phyloP scores from a whole-genome alignment of 148 eudicot species.

The Polygonum aviculare region DNA sequence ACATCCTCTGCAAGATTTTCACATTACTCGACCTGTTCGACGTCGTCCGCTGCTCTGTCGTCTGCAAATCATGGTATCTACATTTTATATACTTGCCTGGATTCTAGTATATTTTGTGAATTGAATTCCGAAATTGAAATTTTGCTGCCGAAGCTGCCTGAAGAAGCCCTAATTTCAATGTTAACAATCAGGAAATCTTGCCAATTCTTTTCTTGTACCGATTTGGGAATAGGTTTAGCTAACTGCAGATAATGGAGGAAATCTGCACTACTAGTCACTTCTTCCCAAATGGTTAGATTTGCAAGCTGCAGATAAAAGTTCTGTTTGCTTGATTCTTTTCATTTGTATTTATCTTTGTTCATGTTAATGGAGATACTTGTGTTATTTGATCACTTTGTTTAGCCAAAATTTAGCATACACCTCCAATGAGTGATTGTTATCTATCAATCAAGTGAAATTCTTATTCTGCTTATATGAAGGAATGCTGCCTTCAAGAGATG shows the following conservation, averaged over 20 bases:
- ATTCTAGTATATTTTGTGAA: background rate
- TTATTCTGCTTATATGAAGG: slow-evolving; percentile 30
- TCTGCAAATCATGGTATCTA: slow-evolving; percentile 66
- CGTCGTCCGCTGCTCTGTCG: slow-evolving; percentile 65
- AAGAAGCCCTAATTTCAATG: background rate
- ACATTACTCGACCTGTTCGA: slow-evolving; percentile 55
- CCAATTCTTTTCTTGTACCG: background rate
- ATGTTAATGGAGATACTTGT: background rate
- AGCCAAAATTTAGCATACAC: background rate
- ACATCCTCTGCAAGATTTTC: slow-evolving; percentile 45
- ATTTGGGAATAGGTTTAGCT: background rate
- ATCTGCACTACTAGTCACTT: background rate
- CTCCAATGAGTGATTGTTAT: background rate
- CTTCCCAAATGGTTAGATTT: background rate
- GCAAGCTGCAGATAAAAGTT: background rate
- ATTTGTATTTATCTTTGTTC: background rate
- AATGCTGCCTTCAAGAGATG: slow-evolving; percentile 30
- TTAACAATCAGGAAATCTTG: background rate
- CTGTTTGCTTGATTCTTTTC: background rate
- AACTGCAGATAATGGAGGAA: background rate
- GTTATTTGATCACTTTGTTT: background rate
- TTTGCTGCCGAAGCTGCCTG: background rate
- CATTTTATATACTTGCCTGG: background rate
- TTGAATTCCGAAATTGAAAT: background rate
- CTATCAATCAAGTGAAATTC: background rate